Conservation (phyloP, 768 basidiomycete genomes). For the Phanerodontia chrysosporium region DNA sequence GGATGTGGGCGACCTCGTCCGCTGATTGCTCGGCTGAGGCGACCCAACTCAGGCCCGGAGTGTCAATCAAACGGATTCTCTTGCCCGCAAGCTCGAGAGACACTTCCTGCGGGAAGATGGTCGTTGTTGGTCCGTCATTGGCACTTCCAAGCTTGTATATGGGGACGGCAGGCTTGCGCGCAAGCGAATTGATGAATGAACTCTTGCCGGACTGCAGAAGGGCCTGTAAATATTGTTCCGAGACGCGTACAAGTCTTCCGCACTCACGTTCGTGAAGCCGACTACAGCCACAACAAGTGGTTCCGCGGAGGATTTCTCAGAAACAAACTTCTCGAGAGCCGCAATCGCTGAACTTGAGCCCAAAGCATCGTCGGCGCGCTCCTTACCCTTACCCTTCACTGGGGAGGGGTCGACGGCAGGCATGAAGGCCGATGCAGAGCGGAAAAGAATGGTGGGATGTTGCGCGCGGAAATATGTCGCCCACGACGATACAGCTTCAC, state of each 20-base stretch:
- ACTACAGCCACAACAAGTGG: conserved; percentile 72
- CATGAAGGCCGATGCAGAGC: conserved; percentile 64
- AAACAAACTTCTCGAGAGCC: conserved; percentile 43
- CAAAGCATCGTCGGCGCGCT: conserved; percentile 51
- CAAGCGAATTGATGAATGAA: conserved; percentile 76
- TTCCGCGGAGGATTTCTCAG: conserved; percentile 41
- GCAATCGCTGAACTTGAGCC: conserved; percentile 52
- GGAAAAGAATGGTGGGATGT: conserved; percentile 68
- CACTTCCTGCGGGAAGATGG: conserved; percentile 61
- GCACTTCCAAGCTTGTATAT: conserved; percentile 50
- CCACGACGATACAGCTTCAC: conserved; percentile 75
- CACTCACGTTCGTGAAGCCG: conserved; percentile 81
- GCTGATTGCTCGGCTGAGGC: conserved; percentile 34
- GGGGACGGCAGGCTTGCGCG: conserved; percentile 45
- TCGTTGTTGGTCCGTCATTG: conserved; percentile 67
- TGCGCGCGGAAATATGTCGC: conserved; percentile 51
- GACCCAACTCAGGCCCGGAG: conserved; percentile 74
- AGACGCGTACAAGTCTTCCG: no score
- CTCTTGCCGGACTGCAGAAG: conserved; percentile 74
- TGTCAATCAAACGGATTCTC: conserved; percentile 72
- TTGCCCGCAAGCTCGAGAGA: conserved; percentile 42
- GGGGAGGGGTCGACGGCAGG: conserved; percentile 31
- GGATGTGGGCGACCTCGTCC: conserved; percentile 33
- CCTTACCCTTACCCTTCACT: conserved; percentile 44
- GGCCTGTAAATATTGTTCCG: background rate